Evolutionary conservation across 1,139 yeast species (phyloP), one percentile per base, ranked within the genome.

Genomic region (Saccharomyces hybrid): DNA sequence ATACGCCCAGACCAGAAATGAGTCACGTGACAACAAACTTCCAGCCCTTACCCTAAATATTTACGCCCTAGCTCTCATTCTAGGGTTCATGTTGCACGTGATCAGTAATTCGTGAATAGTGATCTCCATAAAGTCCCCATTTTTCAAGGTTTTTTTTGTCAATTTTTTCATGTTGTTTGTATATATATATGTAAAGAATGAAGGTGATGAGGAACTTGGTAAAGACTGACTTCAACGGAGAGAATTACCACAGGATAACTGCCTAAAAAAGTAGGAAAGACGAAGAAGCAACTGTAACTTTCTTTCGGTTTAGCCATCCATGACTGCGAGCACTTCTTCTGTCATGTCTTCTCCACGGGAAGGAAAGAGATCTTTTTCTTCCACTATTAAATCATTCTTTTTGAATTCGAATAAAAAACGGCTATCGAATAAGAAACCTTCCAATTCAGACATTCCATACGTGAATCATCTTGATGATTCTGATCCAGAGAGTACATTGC

Each of bases 311-410:
- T 16, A 25, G 41, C 13, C 28, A 11, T 16, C 19, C 47, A 28
- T 38, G 51, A 5, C 48, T 25, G 14, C 48, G 11, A 28, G 31
- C 48, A 28, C 48, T 25, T 14, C 48, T 26, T 46, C 32, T 3
- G 48, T 28, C 6, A 9, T 28, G 48, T 46, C 47, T 46, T 38
- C 44, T 16, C 44, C 44, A 19, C 26, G 26, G 3, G 44, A 8
- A 9, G 44, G 25, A 26, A 60, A 59, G 54, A 59, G 67, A 48
- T 62, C 67, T 13, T 57, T 65, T 25, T 66, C 70, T 13, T 62
- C 69, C 6, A 58, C 67, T 5, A 51, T 66, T 5, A 55, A 58
- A 51, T 55, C 56, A 16, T 58, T 65, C 48, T 64, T 66, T 53
- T 57, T 55, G 11, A 38, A 38, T 7, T 16, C 44, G 50, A 59